Conservation (phyloP, 345 rosid species). For the Tarenaya hassleriana region DNA sequence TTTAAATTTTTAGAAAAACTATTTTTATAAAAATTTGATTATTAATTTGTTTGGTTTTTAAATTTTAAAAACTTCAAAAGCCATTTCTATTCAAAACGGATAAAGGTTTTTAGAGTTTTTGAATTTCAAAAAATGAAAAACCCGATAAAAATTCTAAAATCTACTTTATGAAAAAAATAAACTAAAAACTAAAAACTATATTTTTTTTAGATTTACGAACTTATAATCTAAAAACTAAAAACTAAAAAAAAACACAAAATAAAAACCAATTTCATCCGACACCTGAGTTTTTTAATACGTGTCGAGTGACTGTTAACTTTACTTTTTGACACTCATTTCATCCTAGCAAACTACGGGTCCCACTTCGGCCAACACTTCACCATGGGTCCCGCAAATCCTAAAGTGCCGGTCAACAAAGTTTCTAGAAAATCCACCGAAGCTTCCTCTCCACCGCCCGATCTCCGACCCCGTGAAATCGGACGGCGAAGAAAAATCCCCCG, state of each 20-base stretch:
- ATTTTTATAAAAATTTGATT: too few relatives aligned
- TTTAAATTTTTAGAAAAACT: too few relatives aligned
- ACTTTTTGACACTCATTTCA: background rate
- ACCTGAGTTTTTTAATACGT: conserved; percentile 21
- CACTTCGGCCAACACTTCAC: conserved; percentile 14
- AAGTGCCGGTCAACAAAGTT: conserved; percentile 21
- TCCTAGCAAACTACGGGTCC: background rate
- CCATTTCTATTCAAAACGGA: too few relatives aligned
- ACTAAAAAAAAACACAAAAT: background rate
- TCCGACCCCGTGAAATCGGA: background rate
- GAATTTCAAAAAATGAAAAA: too few relatives aligned
- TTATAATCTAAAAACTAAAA: too few relatives aligned
- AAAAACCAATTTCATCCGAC: background rate
- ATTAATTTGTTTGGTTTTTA: too few relatives aligned
- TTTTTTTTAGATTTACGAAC: too few relatives aligned
- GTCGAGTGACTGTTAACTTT: conserved; percentile 18
- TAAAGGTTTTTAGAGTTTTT: too few relatives aligned
- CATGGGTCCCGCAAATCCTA: background rate
- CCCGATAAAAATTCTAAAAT: too few relatives aligned
- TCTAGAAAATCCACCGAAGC: conserved; percentile 11
- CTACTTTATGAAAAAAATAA: too few relatives aligned
- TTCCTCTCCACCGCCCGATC: conserved; percentile 14
- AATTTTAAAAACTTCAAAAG: too few relatives aligned
- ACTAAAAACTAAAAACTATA: too few relatives aligned
- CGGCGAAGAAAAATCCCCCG: background rate